These are phyloP conservation scores for Moesziomyces sp. DNA, from an alignment of 1,284 basidiomycete genomes.

Conservation along the genomic window DNA sequence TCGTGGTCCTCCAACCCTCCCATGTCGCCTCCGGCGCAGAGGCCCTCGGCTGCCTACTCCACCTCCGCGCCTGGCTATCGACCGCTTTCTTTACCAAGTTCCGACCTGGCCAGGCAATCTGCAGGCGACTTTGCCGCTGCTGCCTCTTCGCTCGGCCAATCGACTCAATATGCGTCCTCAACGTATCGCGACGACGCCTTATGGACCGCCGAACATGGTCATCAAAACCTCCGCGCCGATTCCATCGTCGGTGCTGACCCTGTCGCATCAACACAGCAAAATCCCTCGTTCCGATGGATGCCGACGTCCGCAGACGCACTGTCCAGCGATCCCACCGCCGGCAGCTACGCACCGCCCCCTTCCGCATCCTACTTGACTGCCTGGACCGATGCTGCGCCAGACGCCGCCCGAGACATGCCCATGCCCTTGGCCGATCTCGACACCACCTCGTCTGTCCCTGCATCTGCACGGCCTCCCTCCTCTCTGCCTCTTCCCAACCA, in stretches of 20 bases:
- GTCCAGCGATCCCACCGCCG: constrained; percentile 8
- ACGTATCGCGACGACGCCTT: constrained; percentile 19
- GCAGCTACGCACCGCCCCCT: constrained; percentile 43
- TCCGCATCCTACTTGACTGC: constrained; percentile 36
- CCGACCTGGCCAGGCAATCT: neutral
- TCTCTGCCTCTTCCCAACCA: constrained; percentile 30
- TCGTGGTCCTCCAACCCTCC: constrained; percentile 18
- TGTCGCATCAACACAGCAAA: neutral
- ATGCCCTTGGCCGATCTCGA: constrained; percentile 32
- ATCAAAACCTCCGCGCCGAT: constrained; percentile 8
- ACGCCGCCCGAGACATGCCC: constrained; percentile 10
- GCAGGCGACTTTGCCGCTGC: constrained; percentile 1
- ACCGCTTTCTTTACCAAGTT: neutral
- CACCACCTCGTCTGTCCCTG: constrained; percentile 4
- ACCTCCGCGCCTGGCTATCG: constrained; percentile 8
- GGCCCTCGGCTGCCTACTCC: constrained; percentile 8
- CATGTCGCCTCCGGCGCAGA: constrained; percentile 23
- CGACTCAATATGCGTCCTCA: constrained; percentile 7
- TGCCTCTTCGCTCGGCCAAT: neutral
- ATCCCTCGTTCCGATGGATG: constrained; percentile 30
- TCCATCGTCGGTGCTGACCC: constrained; percentile 1
- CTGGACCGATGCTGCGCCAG: constrained; percentile 22
- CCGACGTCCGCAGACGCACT: constrained; percentile 9
- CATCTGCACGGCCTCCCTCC: constrained; percentile 8
- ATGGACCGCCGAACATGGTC: constrained; percentile 12